phyloP scores from a whole-genome alignment of 2,329 filamentous ascomycete species.

The Colletotrichum sp. region DNA sequence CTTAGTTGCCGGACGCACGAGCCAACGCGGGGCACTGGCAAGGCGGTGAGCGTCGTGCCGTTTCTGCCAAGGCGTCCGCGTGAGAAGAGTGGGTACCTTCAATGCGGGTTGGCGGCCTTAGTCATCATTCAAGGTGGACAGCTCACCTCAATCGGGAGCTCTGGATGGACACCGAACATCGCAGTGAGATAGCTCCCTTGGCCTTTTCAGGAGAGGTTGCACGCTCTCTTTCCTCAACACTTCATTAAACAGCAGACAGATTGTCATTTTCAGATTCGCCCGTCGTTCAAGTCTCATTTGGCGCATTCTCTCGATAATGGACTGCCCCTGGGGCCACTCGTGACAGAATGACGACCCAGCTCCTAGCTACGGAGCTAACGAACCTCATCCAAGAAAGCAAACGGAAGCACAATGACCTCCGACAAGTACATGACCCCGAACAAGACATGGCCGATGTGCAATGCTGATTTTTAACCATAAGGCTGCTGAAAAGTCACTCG shows the following conservation, averaged over 20 bases:
- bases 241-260: neutral
- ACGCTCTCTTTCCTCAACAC: neutral
- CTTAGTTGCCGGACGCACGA: neutral
- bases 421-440: conserved; percentile 63
- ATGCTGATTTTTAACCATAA: conserved; percentile 35
- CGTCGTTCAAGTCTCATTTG: neutral
- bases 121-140: conserved; percentile 23
- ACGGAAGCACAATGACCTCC: conserved; percentile 88
- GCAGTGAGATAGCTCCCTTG: conserved; percentile 12
- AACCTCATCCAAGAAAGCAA: conserved; percentile 96
- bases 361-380: conserved; percentile 84
- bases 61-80: neutral
- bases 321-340: neutral
- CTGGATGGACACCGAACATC: neutral
- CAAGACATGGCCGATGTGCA: neutral
- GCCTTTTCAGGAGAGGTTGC: neutral
- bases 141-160: conserved; percentile 18
- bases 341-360: conserved; percentile 84
- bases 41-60: neutral
- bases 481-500: conserved; percentile 92
- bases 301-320: conserved; percentile 4
- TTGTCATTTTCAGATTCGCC: neutral
- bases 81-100: neutral
- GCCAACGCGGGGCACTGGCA: conserved; percentile 13
- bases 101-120: neutral